Evolutionary conservation across 2,329 filamentous ascomycete genomes (phyloP).

Genomic region (Beauveria australis): DNA sequence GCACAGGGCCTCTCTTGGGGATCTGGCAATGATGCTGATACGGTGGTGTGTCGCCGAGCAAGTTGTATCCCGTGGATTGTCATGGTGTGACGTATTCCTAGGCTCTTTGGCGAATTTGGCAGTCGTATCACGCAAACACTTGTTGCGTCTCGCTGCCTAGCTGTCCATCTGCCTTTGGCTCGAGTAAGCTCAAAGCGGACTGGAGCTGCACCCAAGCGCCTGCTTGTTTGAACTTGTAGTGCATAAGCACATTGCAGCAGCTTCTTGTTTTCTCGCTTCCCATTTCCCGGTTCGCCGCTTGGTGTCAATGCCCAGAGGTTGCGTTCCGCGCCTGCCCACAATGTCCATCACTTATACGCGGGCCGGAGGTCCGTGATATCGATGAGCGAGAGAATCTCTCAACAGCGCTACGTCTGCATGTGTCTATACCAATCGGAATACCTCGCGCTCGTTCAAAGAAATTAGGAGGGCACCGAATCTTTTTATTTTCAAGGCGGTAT

Average conservation of each 20-base stretch:
- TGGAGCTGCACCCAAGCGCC: neutral
- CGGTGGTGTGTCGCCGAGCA: too few species aligned
- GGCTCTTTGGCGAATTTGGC: neutral
- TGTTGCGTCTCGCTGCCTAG: neutral
- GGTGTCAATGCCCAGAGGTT: neutral
- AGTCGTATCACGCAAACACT: neutral
- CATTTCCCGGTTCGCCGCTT: neutral
- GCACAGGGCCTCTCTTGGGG: too few species aligned
- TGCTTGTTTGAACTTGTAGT: neutral
- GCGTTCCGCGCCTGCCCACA: neutral
- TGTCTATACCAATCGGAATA: too few species aligned
- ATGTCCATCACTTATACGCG: neutral
- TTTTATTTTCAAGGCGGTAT: too few species aligned
- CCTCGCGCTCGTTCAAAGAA: too few species aligned
- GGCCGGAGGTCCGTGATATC: too few species aligned
- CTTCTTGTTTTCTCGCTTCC: neutral
- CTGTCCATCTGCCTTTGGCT: neutral
- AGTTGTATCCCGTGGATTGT: too few species aligned
- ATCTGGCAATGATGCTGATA: too few species aligned
- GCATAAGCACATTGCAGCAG: neutral
- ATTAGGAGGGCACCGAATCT: too few species aligned
- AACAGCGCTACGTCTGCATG: too few species aligned
- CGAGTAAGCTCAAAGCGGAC: neutral
- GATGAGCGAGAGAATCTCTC: too few species aligned
- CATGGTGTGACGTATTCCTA: too few species aligned